phyloP scores from a whole-genome alignment of 164 flowering plant species.

The Dillenia turbinata region DNA sequence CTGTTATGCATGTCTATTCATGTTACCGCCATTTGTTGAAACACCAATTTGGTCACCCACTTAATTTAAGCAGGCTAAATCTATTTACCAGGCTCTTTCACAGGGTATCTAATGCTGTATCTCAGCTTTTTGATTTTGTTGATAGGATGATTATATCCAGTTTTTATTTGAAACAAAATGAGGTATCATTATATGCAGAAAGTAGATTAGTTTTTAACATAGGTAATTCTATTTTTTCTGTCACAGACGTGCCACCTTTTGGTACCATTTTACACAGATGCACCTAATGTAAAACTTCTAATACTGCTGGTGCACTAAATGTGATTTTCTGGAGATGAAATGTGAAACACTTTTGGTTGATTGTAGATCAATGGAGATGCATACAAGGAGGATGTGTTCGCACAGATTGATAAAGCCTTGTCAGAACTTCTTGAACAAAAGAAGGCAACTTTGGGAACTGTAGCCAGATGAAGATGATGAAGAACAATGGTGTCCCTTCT shows the following conservation, averaged over 20 bases:
- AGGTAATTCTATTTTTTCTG: background rate
- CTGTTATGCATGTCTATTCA: no score
- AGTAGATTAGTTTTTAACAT: background rate
- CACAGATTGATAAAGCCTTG: conserved; percentile 50
- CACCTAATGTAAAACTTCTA: background rate
- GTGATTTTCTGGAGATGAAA: no score
- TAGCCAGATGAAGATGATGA: conserved; percentile 1
- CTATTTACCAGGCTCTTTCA: no score
- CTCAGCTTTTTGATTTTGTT: no score
- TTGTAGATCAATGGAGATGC: conserved; percentile 65
- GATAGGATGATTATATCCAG: no score
- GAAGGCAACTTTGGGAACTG: conserved; percentile 23
- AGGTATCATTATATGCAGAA: background rate
- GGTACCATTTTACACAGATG: background rate
- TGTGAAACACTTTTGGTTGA: background rate
- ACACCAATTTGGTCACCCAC: no score
- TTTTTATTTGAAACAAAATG: no score
- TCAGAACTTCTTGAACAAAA: conserved; percentile 30
- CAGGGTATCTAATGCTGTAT: no score
- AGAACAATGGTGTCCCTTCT: no score
- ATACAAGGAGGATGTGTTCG: conserved; percentile 56
- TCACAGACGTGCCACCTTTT: background rate
- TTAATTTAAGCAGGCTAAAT: no score
- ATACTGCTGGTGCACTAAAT: background rate
- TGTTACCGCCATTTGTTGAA: no score